Conservation (phyloP, 1,284 basidiomycete species). For the Cutaneotrichosporon sp. region DNA sequence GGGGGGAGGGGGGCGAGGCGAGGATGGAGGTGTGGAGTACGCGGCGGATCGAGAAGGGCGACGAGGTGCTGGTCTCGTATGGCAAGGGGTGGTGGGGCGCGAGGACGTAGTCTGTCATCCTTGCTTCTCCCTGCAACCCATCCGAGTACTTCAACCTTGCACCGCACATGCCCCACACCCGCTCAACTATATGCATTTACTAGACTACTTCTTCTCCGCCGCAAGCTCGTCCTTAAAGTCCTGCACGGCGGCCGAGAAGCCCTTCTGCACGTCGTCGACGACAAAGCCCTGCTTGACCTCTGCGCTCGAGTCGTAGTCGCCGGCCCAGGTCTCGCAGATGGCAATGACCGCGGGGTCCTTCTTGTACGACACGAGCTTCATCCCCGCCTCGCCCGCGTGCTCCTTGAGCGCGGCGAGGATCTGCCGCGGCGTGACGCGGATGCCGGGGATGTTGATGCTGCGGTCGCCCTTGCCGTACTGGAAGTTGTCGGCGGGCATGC, state of each 20-base stretch:
- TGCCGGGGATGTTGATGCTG: conserved; percentile 53
- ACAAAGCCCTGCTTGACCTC: conserved; percentile 46
- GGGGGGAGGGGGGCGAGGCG: conserved; percentile 63
- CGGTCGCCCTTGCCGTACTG: conserved; percentile 35
- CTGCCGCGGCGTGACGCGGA: conserved; percentile 51
- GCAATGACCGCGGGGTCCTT: conserved; percentile 49
- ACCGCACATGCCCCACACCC: too few relatives aligned
- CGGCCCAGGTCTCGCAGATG: conserved; percentile 54
- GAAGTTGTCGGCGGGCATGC: conserved; percentile 47
- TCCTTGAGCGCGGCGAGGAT: conserved; percentile 51
- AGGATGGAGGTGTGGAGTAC: conserved; percentile 75
- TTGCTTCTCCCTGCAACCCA: too few relatives aligned
- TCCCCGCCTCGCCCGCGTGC: conserved; percentile 42
- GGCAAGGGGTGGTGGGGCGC: conserved; percentile 88
- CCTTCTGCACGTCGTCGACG: conserved; percentile 46
- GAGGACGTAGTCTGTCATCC: not conserved
- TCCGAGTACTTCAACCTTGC: too few relatives aligned
- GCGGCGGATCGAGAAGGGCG: conserved; percentile 68
- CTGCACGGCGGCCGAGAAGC: conserved; percentile 48
- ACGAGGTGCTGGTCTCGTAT: conserved; percentile 86
- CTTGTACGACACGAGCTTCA: conserved; percentile 50
- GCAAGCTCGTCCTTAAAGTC: conserved; percentile 50
- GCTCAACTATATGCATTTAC: not conserved
- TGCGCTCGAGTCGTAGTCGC: conserved; percentile 46
- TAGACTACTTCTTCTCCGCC: conserved; percentile 15